Conservation (phyloP, 306 rosid genomes). For the Erythrophleum fordii region DNA sequence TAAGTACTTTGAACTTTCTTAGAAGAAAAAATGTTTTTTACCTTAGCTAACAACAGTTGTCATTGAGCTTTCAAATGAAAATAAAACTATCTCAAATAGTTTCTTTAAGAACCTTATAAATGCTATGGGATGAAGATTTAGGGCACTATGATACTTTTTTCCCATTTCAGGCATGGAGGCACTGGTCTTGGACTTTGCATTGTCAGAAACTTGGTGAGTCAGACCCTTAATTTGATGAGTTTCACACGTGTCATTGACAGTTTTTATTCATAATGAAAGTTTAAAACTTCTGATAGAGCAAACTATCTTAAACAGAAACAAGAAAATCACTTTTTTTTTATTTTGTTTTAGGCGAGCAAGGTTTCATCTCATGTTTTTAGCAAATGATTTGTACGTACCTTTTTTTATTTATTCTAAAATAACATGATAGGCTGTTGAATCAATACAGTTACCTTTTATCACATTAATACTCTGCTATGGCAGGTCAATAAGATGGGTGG, state of each 20-base stretch:
- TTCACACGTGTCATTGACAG: conserved; percentile 32
- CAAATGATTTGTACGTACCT: neutral
- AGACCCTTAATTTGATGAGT: conserved; percentile 12
- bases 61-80: conserved; percentile 17
- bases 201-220: conserved; percentile 92
- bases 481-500: conserved; percentile 99
- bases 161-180: conserved; percentile 93
- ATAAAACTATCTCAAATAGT: neutral
- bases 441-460: conserved; percentile 22
- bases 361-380: conserved; percentile 21
- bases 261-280: conserved; percentile 18
- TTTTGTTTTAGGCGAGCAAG: neutral
- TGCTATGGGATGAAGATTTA: conserved; percentile 18
- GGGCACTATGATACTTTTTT: neutral
- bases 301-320: neutral
- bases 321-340: neutral
- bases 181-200: conserved; percentile 99
- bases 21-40: too few species aligned
- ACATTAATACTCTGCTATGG: conserved; percentile 29
- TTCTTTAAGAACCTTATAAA: conserved; percentile 6
- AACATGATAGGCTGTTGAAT: neutral
- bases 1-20: conserved; percentile 50
- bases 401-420: conserved; percentile 19
- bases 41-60: too few species aligned
- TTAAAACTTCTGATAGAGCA: neutral